Conservation (phyloP, 148 eudicot genomes). For the Nepenthes mirabilis region DNA sequence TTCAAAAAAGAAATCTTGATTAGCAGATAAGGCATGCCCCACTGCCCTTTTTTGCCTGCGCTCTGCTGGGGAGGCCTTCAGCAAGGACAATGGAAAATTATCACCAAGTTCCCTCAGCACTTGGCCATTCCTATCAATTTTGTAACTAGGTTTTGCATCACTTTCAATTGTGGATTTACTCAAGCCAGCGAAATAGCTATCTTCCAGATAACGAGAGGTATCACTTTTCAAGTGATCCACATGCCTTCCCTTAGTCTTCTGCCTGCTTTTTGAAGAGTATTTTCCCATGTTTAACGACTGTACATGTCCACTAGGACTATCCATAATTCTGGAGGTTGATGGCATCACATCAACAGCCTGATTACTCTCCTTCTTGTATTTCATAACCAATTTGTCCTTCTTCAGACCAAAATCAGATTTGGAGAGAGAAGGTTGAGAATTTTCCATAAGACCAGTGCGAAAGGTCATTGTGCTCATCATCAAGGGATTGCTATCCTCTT, state of each 20-base stretch:
- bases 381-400: conserved; percentile 30
- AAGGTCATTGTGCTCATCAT: conserved; percentile 59
- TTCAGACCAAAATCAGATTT: conserved; percentile 11
- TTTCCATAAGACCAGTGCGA: conserved; percentile 25
- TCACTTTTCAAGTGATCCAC: conserved; percentile 23
- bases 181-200: conserved; percentile 16
- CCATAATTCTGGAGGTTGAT: conserved; percentile 22
- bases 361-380: conserved; percentile 23
- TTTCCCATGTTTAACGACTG: conserved; percentile 22
- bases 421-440: conserved; percentile 13
- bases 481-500: conserved; percentile 52
- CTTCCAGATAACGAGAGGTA: conserved; percentile 15
- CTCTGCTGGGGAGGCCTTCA: conserved; percentile 22
- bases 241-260: conserved; percentile 39
- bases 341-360: conserved; percentile 25
- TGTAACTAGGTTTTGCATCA: conserved; percentile 15
- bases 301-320: conserved; percentile 22
- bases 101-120: conserved; percentile 28
- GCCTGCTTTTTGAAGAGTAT: conserved; percentile 26
- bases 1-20: conserved; percentile 17
- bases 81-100: conserved; percentile 22
- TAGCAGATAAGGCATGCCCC: conserved; percentile 2
- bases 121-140: conserved; percentile 33
- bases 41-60: conserved; percentile 42
- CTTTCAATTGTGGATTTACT: conserved; percentile 22